Evolutionary conservation across 257 asterid genomes (phyloP).

Genomic region (Scutellaria barbata): DNA sequence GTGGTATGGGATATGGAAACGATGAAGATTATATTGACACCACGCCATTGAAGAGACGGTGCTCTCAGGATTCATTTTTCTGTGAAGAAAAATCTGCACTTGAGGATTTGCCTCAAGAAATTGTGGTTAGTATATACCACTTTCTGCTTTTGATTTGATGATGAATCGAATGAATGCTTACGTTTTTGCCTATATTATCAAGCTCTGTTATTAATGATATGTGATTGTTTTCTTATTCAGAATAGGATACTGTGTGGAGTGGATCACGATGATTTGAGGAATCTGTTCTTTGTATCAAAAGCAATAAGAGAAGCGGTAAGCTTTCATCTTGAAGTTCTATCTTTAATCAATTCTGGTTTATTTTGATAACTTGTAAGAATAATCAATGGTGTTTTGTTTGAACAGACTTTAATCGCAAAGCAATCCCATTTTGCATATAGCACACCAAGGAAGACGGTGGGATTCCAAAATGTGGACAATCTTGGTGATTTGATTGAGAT

Average conservation of each 20-base stretch:
- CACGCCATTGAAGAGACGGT: conserved; percentile 48
- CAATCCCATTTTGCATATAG: conserved; percentile 62
- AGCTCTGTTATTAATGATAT: conserved; percentile 2
- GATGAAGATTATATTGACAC: conserved; percentile 24
- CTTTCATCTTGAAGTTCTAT: neutral
- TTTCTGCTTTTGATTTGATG: neutral
- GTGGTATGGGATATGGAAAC: conserved; percentile 33
- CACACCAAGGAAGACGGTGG: conserved; percentile 64
- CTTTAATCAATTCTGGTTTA: neutral
- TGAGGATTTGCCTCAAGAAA: conserved; percentile 49
- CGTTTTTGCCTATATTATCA: neutral
- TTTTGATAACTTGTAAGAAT: neutral
- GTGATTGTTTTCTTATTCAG: conserved; percentile 42
- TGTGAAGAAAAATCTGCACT: conserved; percentile 35
- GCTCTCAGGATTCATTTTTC: conserved; percentile 39
- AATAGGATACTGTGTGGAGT: conserved; percentile 72
- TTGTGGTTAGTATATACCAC: conserved; percentile 37
- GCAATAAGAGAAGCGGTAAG: conserved; percentile 68
- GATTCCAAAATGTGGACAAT: conserved; percentile 37
- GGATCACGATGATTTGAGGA: conserved; percentile 83
- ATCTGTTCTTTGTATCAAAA: conserved; percentile 61
- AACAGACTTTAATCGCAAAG: conserved; percentile 72
- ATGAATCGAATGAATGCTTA: neutral
- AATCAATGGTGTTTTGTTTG: conserved; percentile 6
- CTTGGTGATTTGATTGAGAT: conserved; percentile 37